Percentiles rank a stretch among this genome's conserved stretches.
phyloP scores from a whole-genome alignment of 2,329 filamentous ascomycete species.

The Rhynchosporium secalis region DNA sequence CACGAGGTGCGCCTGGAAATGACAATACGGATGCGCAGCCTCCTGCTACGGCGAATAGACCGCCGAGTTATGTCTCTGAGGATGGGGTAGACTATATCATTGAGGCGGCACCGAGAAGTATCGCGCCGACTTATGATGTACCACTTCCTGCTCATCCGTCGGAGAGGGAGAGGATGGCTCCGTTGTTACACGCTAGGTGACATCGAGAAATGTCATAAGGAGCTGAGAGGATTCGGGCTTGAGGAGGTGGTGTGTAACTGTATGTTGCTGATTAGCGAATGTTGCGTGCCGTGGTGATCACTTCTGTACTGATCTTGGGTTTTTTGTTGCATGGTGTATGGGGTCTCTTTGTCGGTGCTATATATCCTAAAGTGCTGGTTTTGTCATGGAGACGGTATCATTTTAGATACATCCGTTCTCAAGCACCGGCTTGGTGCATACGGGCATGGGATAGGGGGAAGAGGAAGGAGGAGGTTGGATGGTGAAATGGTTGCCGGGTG shows the following conservation, averaged over 20 bases:
- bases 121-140: slow-evolving; percentile 49
- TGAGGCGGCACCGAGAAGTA: slow-evolving; percentile 62
- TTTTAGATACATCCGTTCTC: too few species aligned
- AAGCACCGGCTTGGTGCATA: neutral
- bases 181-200: slow-evolving; percentile 1
- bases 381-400: neutral
- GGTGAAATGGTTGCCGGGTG: too few species aligned
- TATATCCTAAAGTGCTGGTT: neutral
- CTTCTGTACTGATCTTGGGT: neutral
- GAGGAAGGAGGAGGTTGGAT: too few species aligned
- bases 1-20: slow-evolving; percentile 14
- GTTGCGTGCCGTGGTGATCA: slow-evolving; percentile 5
- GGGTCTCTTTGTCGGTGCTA: neutral
- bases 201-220: neutral
- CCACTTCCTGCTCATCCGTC: slow-evolving; percentile 51
- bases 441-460: neutral
- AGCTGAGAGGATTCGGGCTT: neutral
- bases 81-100: slow-evolving; percentile 73
- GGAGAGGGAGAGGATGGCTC: slow-evolving; percentile 39
- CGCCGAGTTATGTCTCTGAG: slow-evolving; percentile 75
- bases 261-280: slow-evolving; percentile 7
- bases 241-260: neutral
- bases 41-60: slow-evolving; percentile 49
- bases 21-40: slow-evolving; percentile 20
- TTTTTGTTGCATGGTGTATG: slow-evolving; percentile 3